Conservation (phyloP, 352 stramenopile species). For the Saprolegnia parasitica region DNA sequence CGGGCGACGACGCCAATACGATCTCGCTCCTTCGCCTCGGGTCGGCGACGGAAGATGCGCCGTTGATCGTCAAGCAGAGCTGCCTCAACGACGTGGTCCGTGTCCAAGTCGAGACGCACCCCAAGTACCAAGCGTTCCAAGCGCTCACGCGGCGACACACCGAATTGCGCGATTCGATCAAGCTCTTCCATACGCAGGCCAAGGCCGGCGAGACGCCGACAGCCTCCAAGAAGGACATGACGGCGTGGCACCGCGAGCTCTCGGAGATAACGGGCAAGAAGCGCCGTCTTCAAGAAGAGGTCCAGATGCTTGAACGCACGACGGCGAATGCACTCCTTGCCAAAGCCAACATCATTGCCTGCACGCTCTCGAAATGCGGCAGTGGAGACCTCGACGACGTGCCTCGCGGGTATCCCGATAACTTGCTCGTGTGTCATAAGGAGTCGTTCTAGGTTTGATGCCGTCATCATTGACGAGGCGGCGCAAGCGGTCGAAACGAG, state of each 20-base stretch:
- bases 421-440: no score
- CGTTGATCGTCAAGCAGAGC: conserved; percentile 62
- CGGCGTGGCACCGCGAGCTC: conserved; percentile 66
- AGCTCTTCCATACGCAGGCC: conserved; percentile 63
- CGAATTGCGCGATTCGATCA: conserved; percentile 59
- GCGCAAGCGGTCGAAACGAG: conserved; percentile 96
- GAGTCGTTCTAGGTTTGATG: conserved; percentile 87
- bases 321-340: conserved; percentile 71
- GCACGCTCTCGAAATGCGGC: conserved; percentile 79
- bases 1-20: conserved; percentile 24
- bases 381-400: conserved; percentile 44
- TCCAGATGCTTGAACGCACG: conserved; percentile 63
- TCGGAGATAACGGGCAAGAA: conserved; percentile 73
- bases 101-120: conserved; percentile 71
- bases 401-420: conserved; percentile 14
- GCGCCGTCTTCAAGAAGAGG: conserved; percentile 73
- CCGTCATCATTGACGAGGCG: conserved; percentile 97
- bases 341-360: conserved; percentile 81
- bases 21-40: conserved; percentile 79
- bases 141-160: conserved; percentile 58
- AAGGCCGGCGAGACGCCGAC: conserved; percentile 36
- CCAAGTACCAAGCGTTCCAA: conserved; percentile 65
- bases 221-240: conserved; percentile 43
- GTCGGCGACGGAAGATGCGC: conserved; percentile 68
- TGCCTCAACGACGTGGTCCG: conserved; percentile 81